Conservation (phyloP, 208 protist species). For the Jaenimonas drosophilae region DNA sequence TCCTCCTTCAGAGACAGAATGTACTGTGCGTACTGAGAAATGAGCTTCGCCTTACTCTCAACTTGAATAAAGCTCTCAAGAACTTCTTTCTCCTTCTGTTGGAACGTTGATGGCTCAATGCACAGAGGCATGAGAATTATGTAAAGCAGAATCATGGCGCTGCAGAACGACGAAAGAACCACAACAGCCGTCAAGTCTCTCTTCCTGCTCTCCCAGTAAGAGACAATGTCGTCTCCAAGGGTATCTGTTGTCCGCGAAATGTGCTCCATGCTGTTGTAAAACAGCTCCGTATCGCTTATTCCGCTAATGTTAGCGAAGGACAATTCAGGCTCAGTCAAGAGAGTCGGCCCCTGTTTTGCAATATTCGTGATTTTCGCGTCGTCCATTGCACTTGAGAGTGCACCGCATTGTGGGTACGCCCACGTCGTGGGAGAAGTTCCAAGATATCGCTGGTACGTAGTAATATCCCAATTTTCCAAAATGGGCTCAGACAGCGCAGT, state of each 20-base stretch:
- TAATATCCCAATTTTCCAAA: neutral
- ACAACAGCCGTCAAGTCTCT: neutral
- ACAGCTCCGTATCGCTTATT: neutral
- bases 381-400: neutral
- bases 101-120: neutral
- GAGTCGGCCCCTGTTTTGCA: neutral
- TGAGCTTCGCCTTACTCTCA: neutral
- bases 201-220: neutral
- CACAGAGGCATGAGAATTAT: neutral
- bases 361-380: neutral
- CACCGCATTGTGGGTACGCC: neutral
- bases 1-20: neutral
- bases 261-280: neutral
- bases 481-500: neutral
- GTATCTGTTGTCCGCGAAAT: neutral
- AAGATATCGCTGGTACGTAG: neutral
- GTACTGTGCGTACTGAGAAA: neutral
- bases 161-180: neutral
- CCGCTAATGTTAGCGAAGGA: neutral
- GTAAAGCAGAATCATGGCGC: neutral
- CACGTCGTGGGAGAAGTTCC: neutral
- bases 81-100: neutral
- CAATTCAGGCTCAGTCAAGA: neutral
- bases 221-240: neutral
- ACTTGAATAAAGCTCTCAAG: neutral